Base-by-base conservation (phyloP, 176 grass and related monocot species). In the Tuctoria greenei region DNA sequence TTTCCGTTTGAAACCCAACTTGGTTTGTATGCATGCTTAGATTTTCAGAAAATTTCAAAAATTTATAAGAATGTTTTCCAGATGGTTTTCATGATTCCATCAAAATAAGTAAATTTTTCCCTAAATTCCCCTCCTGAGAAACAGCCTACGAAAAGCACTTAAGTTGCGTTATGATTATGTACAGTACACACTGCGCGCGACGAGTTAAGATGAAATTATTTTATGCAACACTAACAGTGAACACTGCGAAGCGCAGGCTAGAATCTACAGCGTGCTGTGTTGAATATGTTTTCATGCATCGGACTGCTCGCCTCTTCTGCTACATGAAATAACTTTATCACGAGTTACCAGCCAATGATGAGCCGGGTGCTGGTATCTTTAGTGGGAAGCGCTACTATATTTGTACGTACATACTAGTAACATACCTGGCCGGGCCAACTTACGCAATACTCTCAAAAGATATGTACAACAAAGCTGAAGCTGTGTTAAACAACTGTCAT, bases 331-430 rank as follows among this genome's bases (percentile, higher is more conserved):
- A 70, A 26, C 66, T 26, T 80, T 80, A 26, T 75, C 73, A 79
- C 25, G 52, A 60, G 52, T 79, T 60, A 80, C 78, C 41, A 49
- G 8, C 55, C 55, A 61, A 80, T 71, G 66, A 61, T 49, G 54
- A 46, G 10, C 6, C 18, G 47, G 26, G 20, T 7, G 54, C 55
- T 71, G 5, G 39, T 79, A 44, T 50, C 11, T 14, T 45, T 34
- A 1, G 31, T 31, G 2, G 31, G 3, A 31, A 31, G 31, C 31
- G 3, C 31, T 31, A 3, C 31, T 31, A 37, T 58, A 40, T 69
- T 61, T 71, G 55, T 70, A 70, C 41, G 13, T 50, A 76, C 26
- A 18, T 51, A 64, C 74, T 70, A 70, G 27, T 8, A 37, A 76
- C 26, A 18, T 51, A 64, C 74, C 43, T 23, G 60, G 20, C 40